phyloP scores from a whole-genome alignment of 225 moss, liverwort and hornwort species.

The Pleurozium schreberi region DNA sequence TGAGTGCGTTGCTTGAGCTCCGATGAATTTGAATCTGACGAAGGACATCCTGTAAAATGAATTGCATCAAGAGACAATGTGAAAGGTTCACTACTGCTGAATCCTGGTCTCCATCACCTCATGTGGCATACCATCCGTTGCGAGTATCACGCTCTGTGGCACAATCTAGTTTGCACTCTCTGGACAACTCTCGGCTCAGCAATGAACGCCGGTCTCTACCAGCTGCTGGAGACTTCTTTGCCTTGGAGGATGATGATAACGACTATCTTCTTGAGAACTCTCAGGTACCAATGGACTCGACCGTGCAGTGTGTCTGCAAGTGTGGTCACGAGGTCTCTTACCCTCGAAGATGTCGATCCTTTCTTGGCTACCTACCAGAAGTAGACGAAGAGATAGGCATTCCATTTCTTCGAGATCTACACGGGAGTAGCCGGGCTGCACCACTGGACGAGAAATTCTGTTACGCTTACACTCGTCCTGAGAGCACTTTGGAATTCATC shows the following conservation, averaged over 20 bases:
- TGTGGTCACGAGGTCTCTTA: conserved; percentile 3
- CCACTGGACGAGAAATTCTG: conserved; percentile 3
- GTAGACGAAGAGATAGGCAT: conserved; percentile 9
- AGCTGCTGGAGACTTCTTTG: conserved; percentile 1
- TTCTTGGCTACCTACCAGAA: conserved; percentile 17
- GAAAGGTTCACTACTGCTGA: background rate
- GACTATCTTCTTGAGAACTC: conserved; percentile 19
- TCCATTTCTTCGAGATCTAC: conserved; percentile 1
- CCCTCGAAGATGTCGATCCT: conserved; percentile 1
- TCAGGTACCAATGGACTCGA: background rate
- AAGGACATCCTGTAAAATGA: background rate
- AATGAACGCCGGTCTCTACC: background rate
- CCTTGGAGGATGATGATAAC: background rate
- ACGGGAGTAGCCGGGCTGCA: background rate
- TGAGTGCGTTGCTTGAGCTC: background rate
- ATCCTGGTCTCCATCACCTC: conserved; percentile 1
- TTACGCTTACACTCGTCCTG: background rate
- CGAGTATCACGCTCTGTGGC: background rate
- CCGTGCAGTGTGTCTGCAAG: conserved; percentile 2
- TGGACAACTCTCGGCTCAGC: background rate
- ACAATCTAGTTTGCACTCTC: background rate
- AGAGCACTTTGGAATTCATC: background rate
- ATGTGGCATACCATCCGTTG: background rate
- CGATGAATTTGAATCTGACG: background rate
- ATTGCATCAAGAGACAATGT: background rate